Conservation (phyloP, 352 stramenopile genomes). For the Pythium insidiosum region DNA sequence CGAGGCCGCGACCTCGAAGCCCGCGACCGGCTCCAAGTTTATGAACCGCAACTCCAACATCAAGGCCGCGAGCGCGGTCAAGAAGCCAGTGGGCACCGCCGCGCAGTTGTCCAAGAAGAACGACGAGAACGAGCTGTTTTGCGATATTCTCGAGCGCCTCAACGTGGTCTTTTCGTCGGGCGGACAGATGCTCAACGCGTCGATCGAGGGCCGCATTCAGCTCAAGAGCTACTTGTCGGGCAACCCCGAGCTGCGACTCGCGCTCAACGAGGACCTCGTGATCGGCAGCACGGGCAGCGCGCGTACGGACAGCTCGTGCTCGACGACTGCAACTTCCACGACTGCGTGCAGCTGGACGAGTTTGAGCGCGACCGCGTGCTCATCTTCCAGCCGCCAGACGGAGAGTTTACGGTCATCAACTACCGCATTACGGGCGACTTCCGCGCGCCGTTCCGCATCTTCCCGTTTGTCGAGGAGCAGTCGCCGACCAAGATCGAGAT, state of each 20-base stretch:
- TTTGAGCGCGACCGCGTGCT: slow-evolving; percentile 88
- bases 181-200: slow-evolving; percentile 96
- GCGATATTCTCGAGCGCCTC: slow-evolving; percentile 97
- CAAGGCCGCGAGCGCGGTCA: slow-evolving; percentile 79
- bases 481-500: slow-evolving; percentile 93
- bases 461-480: slow-evolving; percentile 94
- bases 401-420: slow-evolving; percentile 91
- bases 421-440: slow-evolving; percentile 98
- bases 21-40: slow-evolving; percentile 90
- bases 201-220: slow-evolving; percentile 96
- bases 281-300: slow-evolving; percentile 81
- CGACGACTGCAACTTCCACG: slow-evolving; percentile 99
- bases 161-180: slow-evolving; percentile 96
- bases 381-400: slow-evolving; percentile 79
- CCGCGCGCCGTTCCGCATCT: slow-evolving; percentile 96
- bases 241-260: slow-evolving; percentile 94
- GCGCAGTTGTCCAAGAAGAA: slow-evolving; percentile 73
- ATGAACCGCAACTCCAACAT: slow-evolving; percentile 72
- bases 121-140: slow-evolving; percentile 98
- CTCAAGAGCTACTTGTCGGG: slow-evolving; percentile 99
- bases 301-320: slow-evolving; percentile 91
- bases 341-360: slow-evolving; percentile 96
- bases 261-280: slow-evolving; percentile 97
- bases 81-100: slow-evolving; percentile 77
- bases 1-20: slow-evolving; percentile 66